phyloP scores from a whole-genome alignment of 805 yeast genomes.

The Candida orba region DNA sequence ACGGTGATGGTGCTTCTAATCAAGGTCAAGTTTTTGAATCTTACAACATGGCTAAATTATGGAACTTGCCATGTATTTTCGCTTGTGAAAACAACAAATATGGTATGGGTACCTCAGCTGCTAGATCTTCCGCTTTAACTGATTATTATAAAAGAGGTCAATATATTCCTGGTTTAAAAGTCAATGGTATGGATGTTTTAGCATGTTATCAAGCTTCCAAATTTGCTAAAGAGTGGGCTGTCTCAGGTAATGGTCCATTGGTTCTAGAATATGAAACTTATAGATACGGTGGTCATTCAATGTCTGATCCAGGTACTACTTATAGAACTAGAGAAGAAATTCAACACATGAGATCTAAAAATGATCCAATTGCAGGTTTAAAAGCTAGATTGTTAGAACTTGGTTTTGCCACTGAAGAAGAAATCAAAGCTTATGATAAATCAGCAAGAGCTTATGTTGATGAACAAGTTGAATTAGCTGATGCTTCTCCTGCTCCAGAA shows the following conservation, averaged over 20 bases:
- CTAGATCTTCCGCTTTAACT: conserved; percentile 93
- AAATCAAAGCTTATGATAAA: conserved; percentile 90
- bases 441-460: conserved; percentile 94
- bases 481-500: conserved; percentile 90
- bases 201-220: conserved; percentile 94
- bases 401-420: conserved; percentile 87
- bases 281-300: conserved; percentile 99
- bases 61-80: conserved; percentile 92
- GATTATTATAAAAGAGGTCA: conserved; percentile 99
- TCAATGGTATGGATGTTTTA: conserved; percentile 96
- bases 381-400: conserved; percentile 79
- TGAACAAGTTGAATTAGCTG: conserved; percentile 90
- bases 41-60: conserved; percentile 97
- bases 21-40: conserved; percentile 99
- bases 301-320: conserved; percentile 99
- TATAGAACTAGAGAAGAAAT: conserved; percentile 99
- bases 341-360: conserved; percentile 97
- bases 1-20: conserved; percentile 99
- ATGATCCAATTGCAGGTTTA: conserved; percentile 95
- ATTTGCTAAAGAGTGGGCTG: conserved; percentile 95
- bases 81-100: conserved; percentile 99
- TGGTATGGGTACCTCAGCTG: conserved; percentile 99
- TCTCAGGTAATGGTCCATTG: conserved; percentile 90
- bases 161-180: conserved; percentile 96
- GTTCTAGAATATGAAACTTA: conserved; percentile 96